A percentile compares a stretch with the other conserved stretches of the same genome.
phyloP scores from a whole-genome alignment of 2,329 filamentous ascomycete genomes.

The Colletotrichum sublineola region DNA sequence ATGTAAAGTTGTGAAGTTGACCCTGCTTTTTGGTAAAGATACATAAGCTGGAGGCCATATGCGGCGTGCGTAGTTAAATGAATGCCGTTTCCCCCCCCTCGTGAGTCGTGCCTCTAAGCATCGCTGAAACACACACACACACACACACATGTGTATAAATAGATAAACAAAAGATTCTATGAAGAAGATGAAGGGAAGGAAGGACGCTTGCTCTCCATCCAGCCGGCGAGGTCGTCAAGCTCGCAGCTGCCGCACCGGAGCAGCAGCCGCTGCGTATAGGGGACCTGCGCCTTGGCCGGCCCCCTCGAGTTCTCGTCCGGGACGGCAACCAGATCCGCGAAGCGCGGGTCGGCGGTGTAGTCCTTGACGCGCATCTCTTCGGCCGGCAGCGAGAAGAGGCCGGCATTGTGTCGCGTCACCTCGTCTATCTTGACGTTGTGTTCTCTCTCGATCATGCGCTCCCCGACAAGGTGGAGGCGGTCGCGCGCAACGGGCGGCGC shows the following conservation, averaged over 20 bases:
- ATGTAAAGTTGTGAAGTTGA: not conserved
- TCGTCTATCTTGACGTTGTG: constrained; percentile 36
- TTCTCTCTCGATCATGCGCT: constrained; percentile 29
- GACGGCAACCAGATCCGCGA: constrained; percentile 10
- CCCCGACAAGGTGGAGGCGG: constrained; percentile 14
- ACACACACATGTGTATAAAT: no score
- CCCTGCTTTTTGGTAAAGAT: not conserved
- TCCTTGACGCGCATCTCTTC: constrained; percentile 40
- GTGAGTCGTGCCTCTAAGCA: not conserved
- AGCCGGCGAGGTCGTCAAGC: constrained; percentile 29
- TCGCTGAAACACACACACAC: not conserved
- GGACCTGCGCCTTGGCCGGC: not conserved
- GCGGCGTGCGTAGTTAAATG: not conserved
- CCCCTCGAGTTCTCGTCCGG: not conserved
- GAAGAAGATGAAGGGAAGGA: not conserved
- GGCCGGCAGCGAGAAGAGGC: constrained; percentile 34
- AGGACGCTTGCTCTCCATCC: constrained; percentile 10
- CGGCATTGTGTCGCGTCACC: constrained; percentile 14
- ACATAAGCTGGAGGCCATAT: not conserved
- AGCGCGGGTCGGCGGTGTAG: constrained; percentile 21
- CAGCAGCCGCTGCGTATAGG: constrained; percentile 29
- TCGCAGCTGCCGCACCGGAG: constrained; percentile 36
- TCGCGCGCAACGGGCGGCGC: constrained; percentile 3
- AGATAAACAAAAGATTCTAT: not conserved
- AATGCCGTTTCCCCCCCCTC: not conserved